Base-by-base conservation (phyloP, 495 filamentous ascomycete species). In the Talaromyces proteolyticus region DNA sequence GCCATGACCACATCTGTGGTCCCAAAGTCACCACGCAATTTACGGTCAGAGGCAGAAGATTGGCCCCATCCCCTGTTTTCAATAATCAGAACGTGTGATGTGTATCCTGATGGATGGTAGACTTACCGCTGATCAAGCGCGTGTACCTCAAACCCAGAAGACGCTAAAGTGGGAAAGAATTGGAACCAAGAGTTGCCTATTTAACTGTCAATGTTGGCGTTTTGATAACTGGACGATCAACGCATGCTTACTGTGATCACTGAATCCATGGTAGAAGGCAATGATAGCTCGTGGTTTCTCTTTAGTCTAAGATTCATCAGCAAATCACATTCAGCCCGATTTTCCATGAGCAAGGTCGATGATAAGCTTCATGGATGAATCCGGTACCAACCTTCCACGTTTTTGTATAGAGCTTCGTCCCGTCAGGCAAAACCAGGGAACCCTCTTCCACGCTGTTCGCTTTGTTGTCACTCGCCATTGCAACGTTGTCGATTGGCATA, bases 241-340 rank as follows among this genome's bases (percentile, higher is more conserved):
- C n/a, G 21, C 21, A 45, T 24, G 56, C 56, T 26, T 57, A 66
- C 72, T 74, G 60, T 96, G 91, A 68, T 96, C 91, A 55, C 80
- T 86, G 75, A 88, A 96, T 54, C 91, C 91, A 67, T 95, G 91
- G 51, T 95, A 64, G 61, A 91, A 83, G 51, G 90, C 74, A 17
- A 93, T 55, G 22, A 84, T 83, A 12, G 91, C 89, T 50, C 77
- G 76, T 10, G 73, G 65, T 3, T 72, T 57, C 34, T 63, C 68
- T 14, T 65, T 57, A 26, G 83, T 77, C 82, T 48, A 37, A 42
- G n/a, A 17, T 17, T 2, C 6, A 1, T 19, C 5, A 48, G 14
- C 42, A 19, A 2, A 17, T 18, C 14, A 6, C 34, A 36, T 12
- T 20, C 11, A 36, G 3, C 26, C 14, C 17, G 11, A 7, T 22